Evolutionary conservation across 2,329 filamentous ascomycete genomes (phyloP).

Genomic region (Ascosphaera aggregata): DNA sequence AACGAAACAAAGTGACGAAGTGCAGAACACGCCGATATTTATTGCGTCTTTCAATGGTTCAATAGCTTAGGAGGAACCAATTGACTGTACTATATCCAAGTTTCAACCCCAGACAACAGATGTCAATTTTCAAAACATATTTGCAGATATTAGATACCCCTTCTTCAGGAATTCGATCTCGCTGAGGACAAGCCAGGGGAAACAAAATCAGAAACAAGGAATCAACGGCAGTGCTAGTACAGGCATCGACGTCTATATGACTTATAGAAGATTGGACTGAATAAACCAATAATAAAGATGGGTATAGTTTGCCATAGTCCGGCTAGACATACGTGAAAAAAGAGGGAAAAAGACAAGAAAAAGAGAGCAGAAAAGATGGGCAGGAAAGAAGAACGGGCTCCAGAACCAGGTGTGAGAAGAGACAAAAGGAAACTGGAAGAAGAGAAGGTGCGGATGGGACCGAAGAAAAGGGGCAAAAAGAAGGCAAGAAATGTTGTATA

Average conservation of each 20-base stretch:
- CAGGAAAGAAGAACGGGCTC: background rate
- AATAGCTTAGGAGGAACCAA: too few relatives aligned
- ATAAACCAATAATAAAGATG: background rate
- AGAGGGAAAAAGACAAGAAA: background rate
- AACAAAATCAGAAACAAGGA: background rate
- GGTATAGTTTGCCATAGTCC: background rate
- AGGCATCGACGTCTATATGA: background rate
- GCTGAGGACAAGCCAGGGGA: background rate
- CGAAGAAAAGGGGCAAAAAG: background rate
- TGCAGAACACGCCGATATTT: too few relatives aligned
- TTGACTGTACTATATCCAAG: too few relatives aligned
- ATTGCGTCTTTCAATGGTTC: too few relatives aligned
- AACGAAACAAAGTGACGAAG: too few relatives aligned
- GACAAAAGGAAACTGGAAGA: background rate
- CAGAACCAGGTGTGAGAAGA: background rate
- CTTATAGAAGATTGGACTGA: background rate
- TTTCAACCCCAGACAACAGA: too few relatives aligned
- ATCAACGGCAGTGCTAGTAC: background rate
- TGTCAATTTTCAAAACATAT: too few relatives aligned
- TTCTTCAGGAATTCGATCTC: too few relatives aligned
- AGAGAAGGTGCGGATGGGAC: background rate
- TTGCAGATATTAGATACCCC: too few relatives aligned
- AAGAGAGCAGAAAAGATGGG: constrained; percentile 1
- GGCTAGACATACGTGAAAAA: background rate
- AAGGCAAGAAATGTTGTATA: background rate